phyloP scores from a whole-genome alignment of 805 yeast species.

The Ogataea angusta region DNA sequence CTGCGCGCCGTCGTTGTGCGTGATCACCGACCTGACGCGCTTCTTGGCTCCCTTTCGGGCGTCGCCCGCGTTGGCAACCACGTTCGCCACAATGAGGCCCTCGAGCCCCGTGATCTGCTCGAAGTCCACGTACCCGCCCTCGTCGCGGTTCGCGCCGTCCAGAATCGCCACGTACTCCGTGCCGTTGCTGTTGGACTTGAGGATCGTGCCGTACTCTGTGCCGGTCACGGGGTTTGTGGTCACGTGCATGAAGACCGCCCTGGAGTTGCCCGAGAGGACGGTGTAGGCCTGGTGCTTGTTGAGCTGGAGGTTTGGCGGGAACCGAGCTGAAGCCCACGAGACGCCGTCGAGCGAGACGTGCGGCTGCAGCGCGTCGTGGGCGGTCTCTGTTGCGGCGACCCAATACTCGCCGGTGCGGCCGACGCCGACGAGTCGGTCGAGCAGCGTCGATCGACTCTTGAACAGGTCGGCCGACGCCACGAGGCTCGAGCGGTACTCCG shows the following conservation, averaged over 20 bases:
- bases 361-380: constrained; percentile 53
- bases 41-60: constrained; percentile 47
- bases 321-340: constrained; percentile 67
- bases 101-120: constrained; percentile 81
- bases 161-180: constrained; percentile 71
- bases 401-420: constrained; percentile 67
- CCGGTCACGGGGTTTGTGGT: constrained; percentile 54
- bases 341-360: constrained; percentile 72
- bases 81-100: constrained; percentile 75
- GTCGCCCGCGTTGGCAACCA: constrained; percentile 53
- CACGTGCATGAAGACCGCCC: constrained; percentile 74
- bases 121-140: constrained; percentile 76
- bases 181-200: constrained; percentile 87
- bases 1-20: constrained; percentile 86
- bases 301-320: constrained; percentile 63
- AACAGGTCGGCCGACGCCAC: constrained; percentile 53
- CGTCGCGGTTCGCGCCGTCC: constrained; percentile 68
- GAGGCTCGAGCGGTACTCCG: constrained; percentile 32
- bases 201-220: constrained; percentile 67
- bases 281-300: constrained; percentile 69
- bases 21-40: constrained; percentile 61
- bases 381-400: constrained; percentile 60
- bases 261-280: constrained; percentile 63
- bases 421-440: constrained; percentile 62
- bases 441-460: constrained; percentile 36